Evolutionary conservation across 805 yeast species (phyloP), one percentile per base, ranked within the genome.

Genomic region (Kluyveromyces dobzhanskii): DNA sequence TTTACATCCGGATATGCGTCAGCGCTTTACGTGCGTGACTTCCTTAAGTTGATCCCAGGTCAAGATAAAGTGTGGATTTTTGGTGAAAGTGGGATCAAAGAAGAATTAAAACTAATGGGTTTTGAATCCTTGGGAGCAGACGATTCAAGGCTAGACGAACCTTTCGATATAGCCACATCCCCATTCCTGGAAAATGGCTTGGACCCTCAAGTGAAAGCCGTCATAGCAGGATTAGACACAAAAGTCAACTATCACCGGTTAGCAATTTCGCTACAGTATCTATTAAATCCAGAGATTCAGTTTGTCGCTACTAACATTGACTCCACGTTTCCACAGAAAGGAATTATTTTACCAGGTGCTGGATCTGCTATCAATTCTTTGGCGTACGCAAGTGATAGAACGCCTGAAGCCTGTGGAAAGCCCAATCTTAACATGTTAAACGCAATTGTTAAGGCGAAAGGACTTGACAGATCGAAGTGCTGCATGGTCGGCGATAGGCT

Each of bases 401-500:
- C 73, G 45, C 97, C 98, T 1, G 78, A 79, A 39, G 82, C 90
- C 2, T 83, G 97, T 52, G 98, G 98, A 39, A 92, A 92, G 57
- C 98, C 98, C 17, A 78, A 80, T 41, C 77, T 74, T 47, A 79
- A 80, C 40, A 88, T 92, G 96, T 74, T 92, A 80, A 85, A 85
- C 54, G 80, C 94, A 16, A 84, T 92, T 56, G 75, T 79, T 45
- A 83, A 83, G 3, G 76, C 78, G 26, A 71, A 67, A 45, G 60
- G 72, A 14, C 65, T 76, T 25, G 77, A 77, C 38, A 74, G 76
- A 38, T 47, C 63, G 3, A 70, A 75, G 42, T 80, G 94, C 10
- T 71, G 90, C 47, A 92, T 92, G 97, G 76, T 92, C 42, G 98
- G 98, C 16, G 98, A 92, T 58, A 71, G 98, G 48, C 68, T 92